Conservation (phyloP, 441 rosid species). For the Pelargonium fulgidum region DNA sequence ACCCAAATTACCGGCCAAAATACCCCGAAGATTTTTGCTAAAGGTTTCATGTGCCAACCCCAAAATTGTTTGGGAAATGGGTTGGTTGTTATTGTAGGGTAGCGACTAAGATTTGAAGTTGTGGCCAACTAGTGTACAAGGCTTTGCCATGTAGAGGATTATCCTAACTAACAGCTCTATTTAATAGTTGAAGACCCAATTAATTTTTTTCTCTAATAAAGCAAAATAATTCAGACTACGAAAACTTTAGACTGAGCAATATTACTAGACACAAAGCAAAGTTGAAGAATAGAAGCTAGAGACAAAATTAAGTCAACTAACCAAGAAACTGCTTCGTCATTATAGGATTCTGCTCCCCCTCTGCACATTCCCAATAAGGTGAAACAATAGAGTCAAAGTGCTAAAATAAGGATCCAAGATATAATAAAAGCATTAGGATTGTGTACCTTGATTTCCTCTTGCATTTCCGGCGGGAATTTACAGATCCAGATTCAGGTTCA, state of each 20-base stretch:
- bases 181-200: too few species aligned
- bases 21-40: too few species aligned
- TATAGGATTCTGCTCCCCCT: not conserved
- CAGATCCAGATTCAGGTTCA: constrained; percentile 25
- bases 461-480: constrained; percentile 28
- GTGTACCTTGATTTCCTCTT: constrained; percentile 45
- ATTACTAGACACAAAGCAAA: not conserved
- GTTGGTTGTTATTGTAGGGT: too few species aligned
- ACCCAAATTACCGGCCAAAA: too few species aligned
- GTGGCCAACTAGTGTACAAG: too few species aligned
- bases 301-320: constrained; percentile 22
- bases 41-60: too few species aligned
- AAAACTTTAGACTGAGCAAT: not conserved
- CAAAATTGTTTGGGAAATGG: too few species aligned
- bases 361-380: not conserved
- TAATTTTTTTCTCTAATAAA: too few species aligned
- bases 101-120: too few species aligned
- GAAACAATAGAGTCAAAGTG: not conserved
- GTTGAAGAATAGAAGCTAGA: constrained; percentile 12
- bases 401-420: not conserved
- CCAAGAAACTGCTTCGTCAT: constrained; percentile 15
- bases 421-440: not conserved
- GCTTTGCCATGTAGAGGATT: too few species aligned
- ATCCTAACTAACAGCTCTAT: too few species aligned
- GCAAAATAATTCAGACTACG: too few species aligned